Evolutionary conservation across 768 basidiomycete genomes (phyloP).

Genomic region (Trametes villosa): DNA sequence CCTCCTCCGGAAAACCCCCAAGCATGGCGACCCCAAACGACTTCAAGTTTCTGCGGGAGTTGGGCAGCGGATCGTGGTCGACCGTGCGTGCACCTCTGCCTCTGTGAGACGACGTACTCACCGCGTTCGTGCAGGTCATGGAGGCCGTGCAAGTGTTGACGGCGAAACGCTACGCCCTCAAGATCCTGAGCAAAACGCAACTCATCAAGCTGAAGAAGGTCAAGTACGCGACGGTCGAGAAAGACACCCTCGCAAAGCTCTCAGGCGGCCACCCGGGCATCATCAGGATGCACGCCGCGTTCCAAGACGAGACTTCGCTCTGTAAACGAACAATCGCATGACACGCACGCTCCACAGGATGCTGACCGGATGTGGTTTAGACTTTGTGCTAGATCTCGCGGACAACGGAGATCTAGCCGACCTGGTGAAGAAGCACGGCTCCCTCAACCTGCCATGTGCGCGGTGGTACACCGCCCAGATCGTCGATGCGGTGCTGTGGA

Average conservation of each 20-base stretch:
- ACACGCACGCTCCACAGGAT: too few species aligned
- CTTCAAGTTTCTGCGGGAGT: conserved; percentile 13
- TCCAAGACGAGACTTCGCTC: conserved; percentile 21
- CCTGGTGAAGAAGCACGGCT: conserved; percentile 22
- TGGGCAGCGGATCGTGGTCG: conserved; percentile 24
- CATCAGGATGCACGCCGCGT: conserved; percentile 20
- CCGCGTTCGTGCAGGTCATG: conserved; percentile 7
- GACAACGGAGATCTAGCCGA: conserved; percentile 21
- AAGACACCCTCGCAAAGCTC: conserved; percentile 21
- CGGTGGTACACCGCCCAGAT: conserved; percentile 20
- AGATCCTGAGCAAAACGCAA: conserved; percentile 23
- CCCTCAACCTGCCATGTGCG: conserved; percentile 14
- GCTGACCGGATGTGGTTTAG: background rate
- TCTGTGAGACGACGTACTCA: background rate
- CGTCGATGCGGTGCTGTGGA: conserved; percentile 18
- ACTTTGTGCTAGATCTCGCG: conserved; percentile 21
- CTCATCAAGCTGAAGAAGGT: conserved; percentile 23
- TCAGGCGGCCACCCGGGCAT: conserved; percentile 18
- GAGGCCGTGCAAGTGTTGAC: conserved; percentile 15
- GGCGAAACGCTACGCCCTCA: conserved; percentile 12
- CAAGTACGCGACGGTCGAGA: conserved; percentile 23
- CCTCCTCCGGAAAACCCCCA: background rate
- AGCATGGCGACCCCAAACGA: conserved; percentile 16
- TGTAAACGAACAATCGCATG: too few species aligned
- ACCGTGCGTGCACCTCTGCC: background rate